Conservation (phyloP, 352 stramenopile genomes). For the Phytophthora agathidicida region DNA sequence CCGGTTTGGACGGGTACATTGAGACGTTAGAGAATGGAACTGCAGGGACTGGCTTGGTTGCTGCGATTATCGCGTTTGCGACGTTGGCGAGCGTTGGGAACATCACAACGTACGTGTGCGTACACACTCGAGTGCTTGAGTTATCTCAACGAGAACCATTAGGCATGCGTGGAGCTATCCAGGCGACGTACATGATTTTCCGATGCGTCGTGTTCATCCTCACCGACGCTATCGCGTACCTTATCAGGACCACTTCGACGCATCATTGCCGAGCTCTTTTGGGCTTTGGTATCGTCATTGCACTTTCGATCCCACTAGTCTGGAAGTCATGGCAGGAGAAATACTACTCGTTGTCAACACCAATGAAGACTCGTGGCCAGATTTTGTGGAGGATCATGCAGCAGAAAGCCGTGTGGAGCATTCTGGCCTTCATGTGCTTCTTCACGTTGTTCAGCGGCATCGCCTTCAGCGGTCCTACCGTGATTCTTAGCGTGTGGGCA, state of each 20-base stretch:
- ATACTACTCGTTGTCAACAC: constrained; percentile 36
- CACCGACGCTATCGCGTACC: constrained; percentile 14
- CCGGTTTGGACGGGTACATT: constrained; percentile 27
- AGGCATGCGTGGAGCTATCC: constrained; percentile 38
- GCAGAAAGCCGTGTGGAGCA: constrained; percentile 50
- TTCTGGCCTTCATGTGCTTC: constrained; percentile 45
- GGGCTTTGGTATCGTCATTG: constrained; percentile 27
- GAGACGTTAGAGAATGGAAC: constrained; percentile 14
- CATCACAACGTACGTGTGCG: constrained; percentile 41
- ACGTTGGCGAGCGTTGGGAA: constrained; percentile 36
- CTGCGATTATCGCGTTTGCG: constrained; percentile 27
- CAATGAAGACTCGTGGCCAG: constrained; percentile 35
- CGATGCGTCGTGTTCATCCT: constrained; percentile 29
- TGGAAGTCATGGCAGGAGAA: constrained; percentile 42
- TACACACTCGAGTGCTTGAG: constrained; percentile 50
- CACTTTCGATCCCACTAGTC: constrained; percentile 34
- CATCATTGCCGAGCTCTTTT: constrained; percentile 24
- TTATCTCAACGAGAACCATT: constrained; percentile 51
- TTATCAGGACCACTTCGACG: neutral
- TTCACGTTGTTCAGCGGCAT: constrained; percentile 50
- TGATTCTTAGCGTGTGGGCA: constrained; percentile 35
- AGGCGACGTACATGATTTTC: constrained; percentile 51
- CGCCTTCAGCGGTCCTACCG: constrained; percentile 29
- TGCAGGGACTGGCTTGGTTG: constrained; percentile 17
- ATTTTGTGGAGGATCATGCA: constrained; percentile 56